These are phyloP conservation scores for Keithomyces neogunnii DNA, from an alignment of 2,329 filamentous ascomycete species.

Conservation along the genomic window DNA sequence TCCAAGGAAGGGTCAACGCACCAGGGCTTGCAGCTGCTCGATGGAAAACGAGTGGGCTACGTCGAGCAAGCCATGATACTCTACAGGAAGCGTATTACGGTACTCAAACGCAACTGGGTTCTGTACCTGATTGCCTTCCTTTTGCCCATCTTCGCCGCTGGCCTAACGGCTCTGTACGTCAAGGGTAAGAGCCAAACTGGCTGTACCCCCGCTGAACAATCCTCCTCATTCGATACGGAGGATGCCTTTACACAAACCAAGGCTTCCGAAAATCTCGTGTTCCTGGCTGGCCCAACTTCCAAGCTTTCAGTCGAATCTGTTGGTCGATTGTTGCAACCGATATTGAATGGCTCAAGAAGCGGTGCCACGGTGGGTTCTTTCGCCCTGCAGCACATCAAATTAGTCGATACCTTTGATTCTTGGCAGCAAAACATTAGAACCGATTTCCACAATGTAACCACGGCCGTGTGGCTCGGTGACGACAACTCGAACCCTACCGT, in stretches of 20 bases:
- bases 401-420: slow-evolving; percentile 55
- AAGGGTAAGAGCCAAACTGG: slow-evolving; percentile 41
- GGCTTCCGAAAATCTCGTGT: slow-evolving; percentile 13
- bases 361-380: slow-evolving; percentile 10
- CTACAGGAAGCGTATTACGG: slow-evolving; percentile 67
- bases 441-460: slow-evolving; percentile 60
- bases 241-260: slow-evolving; percentile 29
- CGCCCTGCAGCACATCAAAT: slow-evolving; percentile 28
- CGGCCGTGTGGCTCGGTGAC: slow-evolving; percentile 69
- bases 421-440: slow-evolving; percentile 59
- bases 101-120: slow-evolving; percentile 70
- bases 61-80: slow-evolving; percentile 63
- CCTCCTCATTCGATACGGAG: slow-evolving; percentile 31
- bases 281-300: slow-evolving; percentile 26
- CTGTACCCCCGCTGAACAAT: slow-evolving; percentile 42
- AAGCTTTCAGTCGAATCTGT: slow-evolving; percentile 25
- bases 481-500: slow-evolving; percentile 52
- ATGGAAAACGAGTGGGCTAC: slow-evolving; percentile 63
- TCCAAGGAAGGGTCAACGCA: slow-evolving; percentile 9
- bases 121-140: slow-evolving; percentile 67
- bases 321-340: slow-evolving; percentile 28
- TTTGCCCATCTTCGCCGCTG: slow-evolving; percentile 72
- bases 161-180: slow-evolving; percentile 70
- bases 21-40: slow-evolving; percentile 47
- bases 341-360: slow-evolving; percentile 23